Evolutionary conservation across 805 yeast genomes (phyloP).

Genomic region (Ogataea thermomethanolica): DNA sequence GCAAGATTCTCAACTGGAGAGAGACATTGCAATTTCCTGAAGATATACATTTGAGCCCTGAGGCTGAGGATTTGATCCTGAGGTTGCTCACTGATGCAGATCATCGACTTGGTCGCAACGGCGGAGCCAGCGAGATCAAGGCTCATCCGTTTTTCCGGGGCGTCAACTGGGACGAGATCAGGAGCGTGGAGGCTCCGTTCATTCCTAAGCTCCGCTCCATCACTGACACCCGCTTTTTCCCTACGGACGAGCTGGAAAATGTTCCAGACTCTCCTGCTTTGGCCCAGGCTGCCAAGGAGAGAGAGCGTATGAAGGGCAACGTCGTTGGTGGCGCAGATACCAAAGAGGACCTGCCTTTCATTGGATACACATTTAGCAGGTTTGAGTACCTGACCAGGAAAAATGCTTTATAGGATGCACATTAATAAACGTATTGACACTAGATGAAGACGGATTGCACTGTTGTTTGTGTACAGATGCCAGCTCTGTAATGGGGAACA

Average conservation of each 20-base stretch:
- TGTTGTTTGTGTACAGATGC: background rate
- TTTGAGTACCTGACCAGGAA: conserved; percentile 87
- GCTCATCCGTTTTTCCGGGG: conserved; percentile 91
- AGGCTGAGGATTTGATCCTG: conserved; percentile 82
- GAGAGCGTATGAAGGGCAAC: conserved; percentile 48
- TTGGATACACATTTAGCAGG: conserved; percentile 94
- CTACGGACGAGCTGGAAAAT: conserved; percentile 92
- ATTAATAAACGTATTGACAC: background rate
- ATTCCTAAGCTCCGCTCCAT: conserved; percentile 88
- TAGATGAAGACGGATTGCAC: background rate
- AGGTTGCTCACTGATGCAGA: conserved; percentile 75
- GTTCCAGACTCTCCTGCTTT: conserved; percentile 87
- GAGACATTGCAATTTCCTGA: conserved; percentile 87
- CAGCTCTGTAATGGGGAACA: background rate
- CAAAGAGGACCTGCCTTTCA: conserved; percentile 91
- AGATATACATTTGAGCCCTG: conserved; percentile 84
- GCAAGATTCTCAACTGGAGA: conserved; percentile 88
- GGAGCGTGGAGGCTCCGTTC: conserved; percentile 89
- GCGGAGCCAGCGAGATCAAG: conserved; percentile 91
- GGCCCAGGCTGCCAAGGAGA: conserved; percentile 62
- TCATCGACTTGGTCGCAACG: conserved; percentile 75
- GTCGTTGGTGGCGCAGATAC: conserved; percentile 43
- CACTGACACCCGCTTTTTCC: conserved; percentile 97
- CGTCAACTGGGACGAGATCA: conserved; percentile 89
- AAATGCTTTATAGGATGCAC: conserved; percentile 41